Evolutionary conservation across 768 basidiomycete genomes (phyloP), one percentile per base, ranked within the genome.

Genomic region (Tulasnella sp.): DNA sequence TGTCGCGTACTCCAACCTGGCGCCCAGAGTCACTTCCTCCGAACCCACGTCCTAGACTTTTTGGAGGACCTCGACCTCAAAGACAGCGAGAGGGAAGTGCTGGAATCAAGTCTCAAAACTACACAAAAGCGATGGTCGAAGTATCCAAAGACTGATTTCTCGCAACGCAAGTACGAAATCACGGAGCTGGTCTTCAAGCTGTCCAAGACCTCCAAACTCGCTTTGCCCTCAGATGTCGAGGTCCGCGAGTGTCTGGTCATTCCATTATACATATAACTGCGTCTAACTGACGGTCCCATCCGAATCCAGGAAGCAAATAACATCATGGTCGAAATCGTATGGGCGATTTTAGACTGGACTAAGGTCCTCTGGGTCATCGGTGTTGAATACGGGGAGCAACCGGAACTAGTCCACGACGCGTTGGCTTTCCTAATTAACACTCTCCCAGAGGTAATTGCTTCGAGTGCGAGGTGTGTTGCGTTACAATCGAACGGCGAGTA

Each of bases 301-400:
- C 36, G 39, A 1, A 36, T 3, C 19, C 69, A 76, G 74, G 74
- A 76, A 39, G 58, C 31, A 19, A 76, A 76, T 36, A 64, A 76
- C 5, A 68, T 76, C 14, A 31, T 76, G n/a, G 34, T 42, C n/a
- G 74, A 76, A 38, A 37, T 76, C 25, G 68, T 76, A 5, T 39
- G 67, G 25, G 58, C 74, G 17, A 38, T 67, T 39, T 34, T 69
- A 70, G 74, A 76, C 31, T 76, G 68, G 67, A 37, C 67, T 7
- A 76, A 76, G 37, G 58, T 70, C 37, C 74, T 76, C 58, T 76
- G 74, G 74, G 40, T 69, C 6, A 58, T 76, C 15, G 74, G 74
- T 34, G 74, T 68, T 8, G 74, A 76, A 38, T 76, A 71, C 29
- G 74, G 74, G 3, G 64, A 76, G 52, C 37, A 69, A 45, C 34